Evolutionary conservation across 1,284 basidiomycete genomes (phyloP).

Genomic region (Apiotrichum porosum): DNA sequence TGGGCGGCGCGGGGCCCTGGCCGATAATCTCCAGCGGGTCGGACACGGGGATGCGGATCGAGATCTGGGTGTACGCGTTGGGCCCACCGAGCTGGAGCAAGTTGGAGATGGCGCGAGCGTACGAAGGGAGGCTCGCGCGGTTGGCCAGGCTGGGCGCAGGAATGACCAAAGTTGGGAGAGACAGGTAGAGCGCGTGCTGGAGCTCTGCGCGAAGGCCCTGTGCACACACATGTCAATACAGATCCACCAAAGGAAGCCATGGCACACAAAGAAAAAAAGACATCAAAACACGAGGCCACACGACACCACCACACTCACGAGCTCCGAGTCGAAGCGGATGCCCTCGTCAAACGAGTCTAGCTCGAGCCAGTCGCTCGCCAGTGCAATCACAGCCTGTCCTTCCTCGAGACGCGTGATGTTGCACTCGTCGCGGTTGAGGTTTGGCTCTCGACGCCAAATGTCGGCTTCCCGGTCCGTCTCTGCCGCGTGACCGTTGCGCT

Average conservation of each 20-base stretch:
- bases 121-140: constrained; percentile 77
- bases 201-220: constrained; percentile 92
- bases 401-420: constrained; percentile 88
- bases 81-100: constrained; percentile 60
- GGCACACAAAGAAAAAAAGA: too few species aligned
- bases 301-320: constrained; percentile 61
- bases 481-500: neutral
- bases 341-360: constrained; percentile 89
- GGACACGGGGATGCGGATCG: constrained; percentile 78
- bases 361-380: constrained; percentile 91
- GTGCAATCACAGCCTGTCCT: constrained; percentile 66
- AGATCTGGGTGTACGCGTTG: constrained; percentile 61
- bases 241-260: too few species aligned
- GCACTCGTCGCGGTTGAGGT: constrained; percentile 76
- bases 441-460: constrained; percentile 76
- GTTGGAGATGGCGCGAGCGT: constrained; percentile 80
- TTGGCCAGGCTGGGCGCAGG: constrained; percentile 74
- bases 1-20: constrained; percentile 27
- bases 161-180: constrained; percentile 75
- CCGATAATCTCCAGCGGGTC: constrained; percentile 50
- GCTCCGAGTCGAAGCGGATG: constrained; percentile 91
- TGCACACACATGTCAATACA: neutral
- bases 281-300: neutral
- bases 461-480: constrained; percentile 70
- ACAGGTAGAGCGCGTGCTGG: constrained; percentile 87